Conservation (phyloP, 2,329 filamentous ascomycete species). For the Aspergillus transmontanensis region DNA sequence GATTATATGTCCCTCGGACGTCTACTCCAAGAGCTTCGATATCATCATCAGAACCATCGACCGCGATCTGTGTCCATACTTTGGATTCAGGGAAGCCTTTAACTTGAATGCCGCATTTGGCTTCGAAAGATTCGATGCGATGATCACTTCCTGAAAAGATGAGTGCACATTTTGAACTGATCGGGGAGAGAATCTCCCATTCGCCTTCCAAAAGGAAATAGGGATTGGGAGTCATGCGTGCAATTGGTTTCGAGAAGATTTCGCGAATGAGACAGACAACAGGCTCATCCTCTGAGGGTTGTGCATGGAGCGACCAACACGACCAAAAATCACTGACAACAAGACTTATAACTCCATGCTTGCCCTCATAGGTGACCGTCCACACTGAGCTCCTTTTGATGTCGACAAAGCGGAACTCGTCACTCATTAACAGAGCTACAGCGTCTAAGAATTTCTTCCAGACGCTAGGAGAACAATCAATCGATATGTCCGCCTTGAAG, state of each 20-base stretch:
- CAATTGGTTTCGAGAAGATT: slow-evolving; percentile 50
- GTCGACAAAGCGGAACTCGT: slow-evolving; percentile 33
- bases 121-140: slow-evolving; percentile 41
- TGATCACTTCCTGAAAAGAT: slow-evolving; percentile 38
- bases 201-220: slow-evolving; percentile 38
- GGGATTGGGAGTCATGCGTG: slow-evolving; percentile 45
- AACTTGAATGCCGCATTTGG: slow-evolving; percentile 42
- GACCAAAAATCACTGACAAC: slow-evolving; percentile 27
- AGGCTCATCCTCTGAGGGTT: slow-evolving; percentile 40
- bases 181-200: slow-evolving; percentile 50
- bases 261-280: slow-evolving; percentile 45
- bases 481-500: slow-evolving; percentile 15
- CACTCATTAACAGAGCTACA: slow-evolving; percentile 27
- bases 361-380: slow-evolving; percentile 34
- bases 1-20: slow-evolving; percentile 54
- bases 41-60: slow-evolving; percentile 38
- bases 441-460: slow-evolving; percentile 39
- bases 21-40: slow-evolving; percentile 35
- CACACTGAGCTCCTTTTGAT: slow-evolving; percentile 35
- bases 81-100: slow-evolving; percentile 42
- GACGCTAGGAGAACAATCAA: slow-evolving; percentile 20
- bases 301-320: slow-evolving; percentile 54
- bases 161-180: slow-evolving; percentile 38
- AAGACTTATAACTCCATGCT: slow-evolving; percentile 27
- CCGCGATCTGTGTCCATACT: slow-evolving; percentile 47